Conservation (phyloP, 192 early-diverging fungal genomes). For the Backusella circina region DNA sequence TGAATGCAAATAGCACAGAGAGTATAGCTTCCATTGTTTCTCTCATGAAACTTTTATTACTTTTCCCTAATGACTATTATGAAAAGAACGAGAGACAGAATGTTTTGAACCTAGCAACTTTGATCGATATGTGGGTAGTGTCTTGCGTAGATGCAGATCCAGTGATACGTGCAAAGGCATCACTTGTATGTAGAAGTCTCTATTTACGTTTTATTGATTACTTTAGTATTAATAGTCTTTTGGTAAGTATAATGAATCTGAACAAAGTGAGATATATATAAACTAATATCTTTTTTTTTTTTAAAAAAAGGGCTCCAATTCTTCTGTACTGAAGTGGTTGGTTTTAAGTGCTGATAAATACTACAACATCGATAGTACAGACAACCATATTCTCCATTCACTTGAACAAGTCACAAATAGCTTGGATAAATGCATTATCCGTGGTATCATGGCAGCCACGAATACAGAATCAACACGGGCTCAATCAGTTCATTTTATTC, state of each 20-base stretch:
- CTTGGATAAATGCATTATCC: background rate
- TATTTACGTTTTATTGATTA: conserved; percentile 32
- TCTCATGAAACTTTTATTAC: conserved; percentile 37
- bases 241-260: conserved; percentile 29
- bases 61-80: conserved; percentile 50
- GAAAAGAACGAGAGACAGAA: conserved; percentile 40
- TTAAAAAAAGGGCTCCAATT: conserved; percentile 3
- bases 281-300: background rate
- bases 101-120: conserved; percentile 30
- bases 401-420: background rate
- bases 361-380: background rate
- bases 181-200: conserved; percentile 35
- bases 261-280: background rate
- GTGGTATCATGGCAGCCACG: background rate
- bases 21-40: conserved; percentile 4
- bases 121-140: conserved; percentile 27
- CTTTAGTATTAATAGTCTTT: conserved; percentile 31
- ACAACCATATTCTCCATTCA: background rate
- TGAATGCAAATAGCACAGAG: background rate
- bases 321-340: conserved; percentile 21
- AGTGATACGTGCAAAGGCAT: conserved; percentile 19
- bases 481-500: background rate
- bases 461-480: background rate
- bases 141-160: conserved; percentile 6
- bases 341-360: background rate